Evolutionary conservation across 768 basidiomycete species (phyloP).

Genomic region (Xanthoconium stramineum): DNA sequence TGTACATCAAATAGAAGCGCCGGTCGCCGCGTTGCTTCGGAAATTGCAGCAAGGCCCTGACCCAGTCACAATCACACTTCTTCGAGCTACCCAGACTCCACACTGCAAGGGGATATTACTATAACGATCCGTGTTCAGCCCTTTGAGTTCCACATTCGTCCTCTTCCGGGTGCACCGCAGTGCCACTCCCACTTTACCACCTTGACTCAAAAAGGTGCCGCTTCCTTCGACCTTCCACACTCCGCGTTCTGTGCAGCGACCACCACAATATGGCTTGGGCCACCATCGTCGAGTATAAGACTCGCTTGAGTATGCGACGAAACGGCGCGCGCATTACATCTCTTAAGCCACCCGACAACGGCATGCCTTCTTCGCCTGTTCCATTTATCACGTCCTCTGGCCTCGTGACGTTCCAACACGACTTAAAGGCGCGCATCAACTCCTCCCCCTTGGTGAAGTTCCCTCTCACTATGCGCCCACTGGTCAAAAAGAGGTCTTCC

Average conservation of each 20-base stretch:
- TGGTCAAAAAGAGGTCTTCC: constrained; percentile 29
- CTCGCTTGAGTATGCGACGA: neutral
- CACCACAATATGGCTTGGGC: constrained; percentile 19
- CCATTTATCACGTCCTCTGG: constrained; percentile 26
- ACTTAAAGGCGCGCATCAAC: constrained; percentile 29
- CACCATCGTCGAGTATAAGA: constrained; percentile 21
- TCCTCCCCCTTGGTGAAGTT: constrained; percentile 26
- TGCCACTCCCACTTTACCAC: constrained; percentile 12
- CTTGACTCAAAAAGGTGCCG: constrained; percentile 17
- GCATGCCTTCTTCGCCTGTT: constrained; percentile 26
- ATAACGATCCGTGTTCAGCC: constrained; percentile 13
- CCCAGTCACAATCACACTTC: constrained; percentile 20
- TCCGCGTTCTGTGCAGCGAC: constrained; percentile 19
- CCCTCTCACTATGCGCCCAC: constrained; percentile 25
- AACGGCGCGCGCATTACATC: constrained; percentile 18
- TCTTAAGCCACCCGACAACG: constrained; percentile 11
- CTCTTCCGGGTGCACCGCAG: constrained; percentile 1
- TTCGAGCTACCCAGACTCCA: constrained; percentile 17
- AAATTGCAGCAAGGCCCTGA: constrained; percentile 19
- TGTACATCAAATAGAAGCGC: constrained; percentile 26
- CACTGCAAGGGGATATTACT: constrained; percentile 8
- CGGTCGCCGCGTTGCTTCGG: constrained; percentile 24
- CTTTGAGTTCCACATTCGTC: constrained; percentile 12
- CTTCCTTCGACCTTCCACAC: constrained; percentile 7
- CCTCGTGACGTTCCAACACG: constrained; percentile 28